Evolutionary conservation across 1,139 yeast genomes (phyloP).

Genomic region (Magnusiomyces suaveolens): DNA sequence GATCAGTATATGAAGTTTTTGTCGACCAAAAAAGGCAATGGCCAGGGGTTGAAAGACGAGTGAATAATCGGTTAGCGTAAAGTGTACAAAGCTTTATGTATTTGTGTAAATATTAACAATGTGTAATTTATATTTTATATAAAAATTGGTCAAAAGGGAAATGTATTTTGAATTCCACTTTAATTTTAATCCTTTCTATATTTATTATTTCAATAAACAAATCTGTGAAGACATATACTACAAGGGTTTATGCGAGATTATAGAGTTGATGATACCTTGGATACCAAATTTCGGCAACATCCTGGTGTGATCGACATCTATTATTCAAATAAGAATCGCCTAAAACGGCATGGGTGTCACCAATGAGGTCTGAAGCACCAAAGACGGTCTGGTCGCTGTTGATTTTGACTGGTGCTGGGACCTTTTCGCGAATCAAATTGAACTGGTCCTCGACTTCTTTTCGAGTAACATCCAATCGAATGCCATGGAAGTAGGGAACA

Average conservation of each 20-base stretch:
- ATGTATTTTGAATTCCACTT: no score
- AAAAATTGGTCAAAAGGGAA: no score
- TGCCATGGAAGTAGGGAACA: constrained; percentile 33
- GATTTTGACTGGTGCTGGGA: constrained; percentile 26
- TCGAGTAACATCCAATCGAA: constrained; percentile 27
- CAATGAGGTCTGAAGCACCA: constrained; percentile 29
- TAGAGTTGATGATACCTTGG: constrained; percentile 38
- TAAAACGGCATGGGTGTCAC: no score
- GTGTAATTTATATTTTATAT: no score
- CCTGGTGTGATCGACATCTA: constrained; percentile 57
- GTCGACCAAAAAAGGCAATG: constrained; percentile 4
- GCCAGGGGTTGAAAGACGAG: no score
- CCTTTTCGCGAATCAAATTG: constrained; percentile 22
- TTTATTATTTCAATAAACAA: no score
- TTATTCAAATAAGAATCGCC: constrained; percentile 57
- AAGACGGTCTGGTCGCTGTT: constrained; percentile 30
- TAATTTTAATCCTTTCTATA: no score
- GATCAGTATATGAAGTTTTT: constrained; percentile 68
- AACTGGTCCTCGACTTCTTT: constrained; percentile 26
- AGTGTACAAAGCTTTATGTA: no score
- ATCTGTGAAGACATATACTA: no score
- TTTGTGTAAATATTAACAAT: no score
- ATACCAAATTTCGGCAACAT: constrained; percentile 57
- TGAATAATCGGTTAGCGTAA: no score
- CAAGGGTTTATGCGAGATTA: no score